Conservation (phyloP, 2,329 filamentous ascomycete species). For the Trichoderma endophyticum region DNA sequence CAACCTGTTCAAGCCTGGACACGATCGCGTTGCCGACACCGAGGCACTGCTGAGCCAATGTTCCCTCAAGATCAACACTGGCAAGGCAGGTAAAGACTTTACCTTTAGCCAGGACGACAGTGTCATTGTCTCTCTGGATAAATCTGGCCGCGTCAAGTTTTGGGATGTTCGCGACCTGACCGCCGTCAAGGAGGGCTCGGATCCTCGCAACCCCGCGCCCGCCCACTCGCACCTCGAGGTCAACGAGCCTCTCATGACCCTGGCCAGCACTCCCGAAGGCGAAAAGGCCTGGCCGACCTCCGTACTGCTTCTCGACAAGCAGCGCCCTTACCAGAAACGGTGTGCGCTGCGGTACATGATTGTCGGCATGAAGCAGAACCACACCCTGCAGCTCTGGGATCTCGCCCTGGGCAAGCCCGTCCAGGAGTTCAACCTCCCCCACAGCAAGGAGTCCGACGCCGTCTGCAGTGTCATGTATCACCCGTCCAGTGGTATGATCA, state of each 20-base stretch:
- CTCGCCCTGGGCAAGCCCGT: conserved; percentile 91
- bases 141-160: conserved; percentile 93
- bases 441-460: conserved; percentile 94
- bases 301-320: conserved; percentile 92
- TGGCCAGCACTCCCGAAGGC: conserved; percentile 78
- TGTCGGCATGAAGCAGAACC: conserved; percentile 98
- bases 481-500: conserved; percentile 84
- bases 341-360: conserved; percentile 92
- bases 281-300: conserved; percentile 98
- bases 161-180: conserved; percentile 90
- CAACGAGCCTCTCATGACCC: conserved; percentile 79
- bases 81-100: conserved; percentile 98
- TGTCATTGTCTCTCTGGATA: conserved; percentile 91
- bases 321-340: conserved; percentile 86
- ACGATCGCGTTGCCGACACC: conserved; percentile 73
- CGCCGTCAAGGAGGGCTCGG: conserved; percentile 49
- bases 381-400: conserved; percentile 98
- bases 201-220: conserved; percentile 51
- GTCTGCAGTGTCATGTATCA: conserved; percentile 97
- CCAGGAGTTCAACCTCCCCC: conserved; percentile 93
- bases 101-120: conserved; percentile 96
- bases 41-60: conserved; percentile 84
- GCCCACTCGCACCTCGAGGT: conserved; percentile 66
- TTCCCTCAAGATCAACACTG: conserved; percentile 89
- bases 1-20: conserved; percentile 60